A percentile compares a stretch with the other conserved stretches of the same genome.
phyloP scores from a whole-genome alignment of 2,329 filamentous ascomycete genomes.

The Pyrenophora teres region DNA sequence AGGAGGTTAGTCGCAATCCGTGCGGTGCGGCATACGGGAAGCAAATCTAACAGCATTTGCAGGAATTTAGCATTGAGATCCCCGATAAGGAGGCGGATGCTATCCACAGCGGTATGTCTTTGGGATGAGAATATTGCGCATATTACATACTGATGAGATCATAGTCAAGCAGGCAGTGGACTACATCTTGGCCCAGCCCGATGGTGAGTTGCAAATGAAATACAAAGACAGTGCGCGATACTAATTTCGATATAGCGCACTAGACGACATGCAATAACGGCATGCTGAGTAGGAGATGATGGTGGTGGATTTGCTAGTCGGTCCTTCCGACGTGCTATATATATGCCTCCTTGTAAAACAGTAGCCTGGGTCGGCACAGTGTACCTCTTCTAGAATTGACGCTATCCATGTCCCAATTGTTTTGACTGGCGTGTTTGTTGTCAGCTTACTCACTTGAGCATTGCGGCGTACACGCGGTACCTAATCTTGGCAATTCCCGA shows the following conservation, averaged over 20 bases:
- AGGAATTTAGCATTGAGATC: constrained; percentile 92
- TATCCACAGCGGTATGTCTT: constrained; percentile 84
- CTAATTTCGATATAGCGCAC: constrained; percentile 42
- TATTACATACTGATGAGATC: constrained; percentile 39
- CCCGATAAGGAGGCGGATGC: constrained; percentile 95
- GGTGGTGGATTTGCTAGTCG: constrained; percentile 37
- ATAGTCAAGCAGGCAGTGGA: constrained; percentile 91
- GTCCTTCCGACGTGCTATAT: constrained; percentile 44
- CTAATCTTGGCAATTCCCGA: constrained; percentile 23
- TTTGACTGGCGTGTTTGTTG: constrained; percentile 11
- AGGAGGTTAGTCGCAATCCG: constrained; percentile 71
- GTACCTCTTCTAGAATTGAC: constrained; percentile 46
- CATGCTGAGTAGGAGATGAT: constrained; percentile 29
- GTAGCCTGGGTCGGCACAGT: constrained; percentile 41
- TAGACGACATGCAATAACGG: constrained; percentile 27
- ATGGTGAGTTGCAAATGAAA: constrained; percentile 65
- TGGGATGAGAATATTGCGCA: not conserved
- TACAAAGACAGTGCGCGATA: not conserved
- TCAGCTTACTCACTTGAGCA: constrained; percentile 2
- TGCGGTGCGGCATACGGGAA: not conserved
- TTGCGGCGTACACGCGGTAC: constrained; percentile 19
- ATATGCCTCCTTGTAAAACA: constrained; percentile 48
- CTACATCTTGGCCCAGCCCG: constrained; percentile 91
- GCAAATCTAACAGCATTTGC: constrained; percentile 23
- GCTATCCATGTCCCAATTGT: constrained; percentile 32